These are phyloP conservation scores for Penicillium fuscoglaucum DNA, from an alignment of 2,329 filamentous ascomycete species.

Conservation along the genomic window DNA sequence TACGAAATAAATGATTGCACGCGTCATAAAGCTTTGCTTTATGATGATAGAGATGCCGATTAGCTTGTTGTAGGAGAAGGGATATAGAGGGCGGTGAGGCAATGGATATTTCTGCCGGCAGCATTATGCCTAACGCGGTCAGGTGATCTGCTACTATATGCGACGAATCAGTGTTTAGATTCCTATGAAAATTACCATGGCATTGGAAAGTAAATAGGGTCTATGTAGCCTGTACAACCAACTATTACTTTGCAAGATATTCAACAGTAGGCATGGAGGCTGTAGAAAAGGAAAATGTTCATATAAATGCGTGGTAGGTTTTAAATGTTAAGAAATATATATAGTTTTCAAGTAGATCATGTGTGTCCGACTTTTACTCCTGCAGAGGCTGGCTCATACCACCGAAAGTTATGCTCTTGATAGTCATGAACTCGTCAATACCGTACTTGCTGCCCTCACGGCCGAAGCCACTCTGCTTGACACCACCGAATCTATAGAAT, in stretches of 20 bases:
- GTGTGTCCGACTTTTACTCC: slow-evolving; percentile 25
- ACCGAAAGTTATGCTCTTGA: slow-evolving; percentile 68
- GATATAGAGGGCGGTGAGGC: not conserved
- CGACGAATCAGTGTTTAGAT: not conserved
- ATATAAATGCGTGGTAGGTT: not conserved
- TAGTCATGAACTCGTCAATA: slow-evolving; percentile 71
- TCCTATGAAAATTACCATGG: too few species aligned
- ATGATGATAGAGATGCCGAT: not conserved
- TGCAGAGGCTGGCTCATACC: slow-evolving; percentile 62
- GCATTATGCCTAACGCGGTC: not conserved
- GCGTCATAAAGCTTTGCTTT: not conserved
- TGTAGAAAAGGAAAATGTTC: not conserved
- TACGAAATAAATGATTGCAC: not conserved
- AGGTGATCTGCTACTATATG: not conserved
- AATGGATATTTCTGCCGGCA: slow-evolving; percentile 2
- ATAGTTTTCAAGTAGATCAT: not conserved
- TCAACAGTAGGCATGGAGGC: not conserved
- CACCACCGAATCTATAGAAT: slow-evolving; percentile 66
- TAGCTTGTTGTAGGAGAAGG: slow-evolving; percentile 1
- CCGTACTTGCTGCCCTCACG: slow-evolving; percentile 76
- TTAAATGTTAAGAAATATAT: not conserved
- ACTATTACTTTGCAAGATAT: not conserved
- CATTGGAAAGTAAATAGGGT: not conserved
- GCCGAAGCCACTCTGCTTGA: slow-evolving; percentile 80
- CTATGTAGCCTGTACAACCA: not conserved